Evolutionary conservation across 2,329 filamentous ascomycete genomes (phyloP).

Genomic region (Claviceps sorghi): DNA sequence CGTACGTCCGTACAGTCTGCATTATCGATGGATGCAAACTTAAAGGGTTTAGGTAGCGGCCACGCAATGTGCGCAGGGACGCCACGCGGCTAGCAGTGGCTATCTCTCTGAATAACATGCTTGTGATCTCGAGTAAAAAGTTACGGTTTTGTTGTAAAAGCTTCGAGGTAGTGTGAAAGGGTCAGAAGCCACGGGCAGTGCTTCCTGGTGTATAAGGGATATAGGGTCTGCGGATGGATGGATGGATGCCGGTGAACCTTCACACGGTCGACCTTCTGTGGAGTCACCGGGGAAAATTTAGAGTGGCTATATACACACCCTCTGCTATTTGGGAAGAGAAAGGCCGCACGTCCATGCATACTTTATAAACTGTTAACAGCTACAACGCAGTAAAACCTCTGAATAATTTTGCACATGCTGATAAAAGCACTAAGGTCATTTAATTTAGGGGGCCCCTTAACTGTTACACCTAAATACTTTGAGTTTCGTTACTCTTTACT

Average conservation of each 20-base stretch:
- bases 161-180: background rate
- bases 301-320: too few species aligned
- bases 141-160: background rate
- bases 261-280: background rate
- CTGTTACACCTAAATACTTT: too few species aligned
- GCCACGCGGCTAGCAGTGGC: slow-evolving; percentile 28
- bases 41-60: slow-evolving; percentile 11
- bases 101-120: slow-evolving; percentile 30
- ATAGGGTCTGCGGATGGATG: background rate
- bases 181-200: background rate
- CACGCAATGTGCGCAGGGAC: slow-evolving; percentile 26
- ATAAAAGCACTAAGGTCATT: too few species aligned
- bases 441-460: too few species aligned
- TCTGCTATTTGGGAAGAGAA: too few species aligned
- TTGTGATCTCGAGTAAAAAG: slow-evolving; percentile 5
- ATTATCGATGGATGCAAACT: slow-evolving; percentile 35
- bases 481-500: too few species aligned
- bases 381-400: too few species aligned
- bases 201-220: background rate
- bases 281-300: background rate
- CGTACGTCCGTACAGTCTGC: slow-evolving; percentile 47
- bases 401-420: too few species aligned
- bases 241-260: too few species aligned
- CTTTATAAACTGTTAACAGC: too few species aligned
- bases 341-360: too few species aligned